A percentile compares a stretch with the other conserved stretches of the same genome.
These are phyloP conservation scores for Favolaschia claudopus DNA, from an alignment of 768 basidiomycete species.

Conservation along the genomic window DNA sequence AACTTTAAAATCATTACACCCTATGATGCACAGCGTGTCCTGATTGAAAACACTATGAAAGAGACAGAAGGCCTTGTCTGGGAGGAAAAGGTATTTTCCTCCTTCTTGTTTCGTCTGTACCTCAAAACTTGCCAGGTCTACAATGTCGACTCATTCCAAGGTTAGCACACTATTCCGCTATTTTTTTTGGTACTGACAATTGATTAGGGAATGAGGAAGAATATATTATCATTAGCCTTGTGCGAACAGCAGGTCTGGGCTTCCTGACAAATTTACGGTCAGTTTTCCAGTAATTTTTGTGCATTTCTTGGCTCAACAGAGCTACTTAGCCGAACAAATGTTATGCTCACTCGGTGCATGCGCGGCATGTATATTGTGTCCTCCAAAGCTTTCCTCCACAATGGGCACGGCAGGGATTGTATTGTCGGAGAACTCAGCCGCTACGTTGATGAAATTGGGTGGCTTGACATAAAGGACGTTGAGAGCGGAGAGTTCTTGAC, in stretches of 20 bases:
- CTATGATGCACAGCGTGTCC: conserved; percentile 75
- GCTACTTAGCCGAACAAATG: conserved; percentile 68
- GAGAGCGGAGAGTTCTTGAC: conserved; percentile 42
- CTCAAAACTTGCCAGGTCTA: conserved; percentile 16
- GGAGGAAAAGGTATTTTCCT: conserved; percentile 67
- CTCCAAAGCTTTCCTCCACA: conserved; percentile 63
- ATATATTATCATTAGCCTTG: conserved; percentile 76
- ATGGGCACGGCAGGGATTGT: conserved; percentile 54
- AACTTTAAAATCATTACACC: conserved; percentile 79
- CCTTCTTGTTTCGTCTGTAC: conserved; percentile 4
- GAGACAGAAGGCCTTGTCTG: conserved; percentile 55
- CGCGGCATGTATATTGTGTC: conserved; percentile 79
- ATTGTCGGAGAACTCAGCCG: conserved; percentile 53
- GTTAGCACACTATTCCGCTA: not conserved
- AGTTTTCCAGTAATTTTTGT: not conserved
- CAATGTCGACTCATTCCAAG: conserved; percentile 28
- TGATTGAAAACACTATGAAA: conserved; percentile 66
- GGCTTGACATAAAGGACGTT: conserved; percentile 48
- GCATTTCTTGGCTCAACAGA: not conserved
- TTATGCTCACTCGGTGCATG: conserved; percentile 87
- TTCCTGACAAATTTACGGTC: conserved; percentile 66
- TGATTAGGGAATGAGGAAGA: conserved; percentile 82
- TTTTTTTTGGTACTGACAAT: conserved; percentile 8
- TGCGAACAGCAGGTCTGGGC: conserved; percentile 65
- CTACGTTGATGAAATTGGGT: conserved; percentile 45